Conservation (phyloP, 176 grass and related monocot species). For the Poa pratensis region DNA sequence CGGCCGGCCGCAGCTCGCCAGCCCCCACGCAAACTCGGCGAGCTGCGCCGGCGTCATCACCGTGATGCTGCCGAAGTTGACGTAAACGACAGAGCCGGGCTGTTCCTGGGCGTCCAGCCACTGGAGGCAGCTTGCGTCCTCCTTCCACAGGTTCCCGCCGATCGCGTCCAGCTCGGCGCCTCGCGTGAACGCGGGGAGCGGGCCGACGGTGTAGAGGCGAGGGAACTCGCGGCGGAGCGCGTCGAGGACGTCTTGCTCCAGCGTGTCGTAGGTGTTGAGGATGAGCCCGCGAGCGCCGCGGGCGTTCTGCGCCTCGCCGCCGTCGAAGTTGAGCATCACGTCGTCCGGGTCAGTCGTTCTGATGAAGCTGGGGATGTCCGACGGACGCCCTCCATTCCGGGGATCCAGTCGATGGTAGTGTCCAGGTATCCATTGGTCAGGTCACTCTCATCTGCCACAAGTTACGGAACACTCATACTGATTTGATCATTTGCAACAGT, state of each 20-base stretch:
- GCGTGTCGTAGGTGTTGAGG: conserved; percentile 67
- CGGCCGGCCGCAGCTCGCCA: conserved; percentile 51
- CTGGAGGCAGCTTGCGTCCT: conserved; percentile 56
- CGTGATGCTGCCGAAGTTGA: conserved; percentile 90
- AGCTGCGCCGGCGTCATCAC: conserved; percentile 36
- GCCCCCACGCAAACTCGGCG: conserved; percentile 73
- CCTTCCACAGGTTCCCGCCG: conserved; percentile 68
- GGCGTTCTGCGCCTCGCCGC: conserved; percentile 55
- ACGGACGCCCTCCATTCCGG: conserved; percentile 48
- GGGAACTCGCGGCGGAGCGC: conserved; percentile 55
- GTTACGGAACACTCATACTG: too few relatives aligned
- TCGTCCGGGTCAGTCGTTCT: conserved; percentile 60
- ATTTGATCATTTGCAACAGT: background rate
- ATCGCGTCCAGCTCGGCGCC: conserved; percentile 31
- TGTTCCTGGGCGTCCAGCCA: conserved; percentile 48
- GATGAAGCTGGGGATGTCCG: conserved; percentile 75
- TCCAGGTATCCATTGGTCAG: conserved; percentile 71
- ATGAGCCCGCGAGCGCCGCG: conserved; percentile 58
- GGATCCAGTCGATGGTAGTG: conserved; percentile 64
- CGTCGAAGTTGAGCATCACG: conserved; percentile 63
- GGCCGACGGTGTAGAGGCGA: conserved; percentile 55
- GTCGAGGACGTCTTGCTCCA: conserved; percentile 55
- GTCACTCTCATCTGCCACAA: conserved; percentile 45
- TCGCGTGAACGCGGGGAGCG: conserved; percentile 45
- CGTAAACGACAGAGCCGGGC: conserved; percentile 61